phyloP scores from a whole-genome alignment of 139 green algal genomes.

The Chlorella sp. region DNA sequence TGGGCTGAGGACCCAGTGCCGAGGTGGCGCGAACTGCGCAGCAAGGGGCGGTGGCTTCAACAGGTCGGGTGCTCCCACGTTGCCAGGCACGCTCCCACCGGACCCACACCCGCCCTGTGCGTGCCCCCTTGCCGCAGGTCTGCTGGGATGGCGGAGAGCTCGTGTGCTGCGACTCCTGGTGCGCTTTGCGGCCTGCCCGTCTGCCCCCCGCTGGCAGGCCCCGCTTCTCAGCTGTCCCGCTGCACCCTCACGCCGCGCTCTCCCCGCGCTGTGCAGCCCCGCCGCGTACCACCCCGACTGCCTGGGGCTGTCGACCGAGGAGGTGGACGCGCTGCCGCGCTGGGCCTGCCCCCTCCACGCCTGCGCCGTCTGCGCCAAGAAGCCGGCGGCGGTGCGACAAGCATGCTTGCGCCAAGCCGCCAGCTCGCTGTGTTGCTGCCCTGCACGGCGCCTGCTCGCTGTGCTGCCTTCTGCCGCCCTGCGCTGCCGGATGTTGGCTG shows the following conservation, averaged over 20 bases:
- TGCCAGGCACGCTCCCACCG: background rate
- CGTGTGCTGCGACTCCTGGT: slow-evolving; percentile 67
- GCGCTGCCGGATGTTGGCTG: background rate
- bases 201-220: no score
- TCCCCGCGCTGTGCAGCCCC: no score
- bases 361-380: slow-evolving; percentile 50
- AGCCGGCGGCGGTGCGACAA: slow-evolving; percentile 5
- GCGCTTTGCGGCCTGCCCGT: no score
- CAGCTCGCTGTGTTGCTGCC: no score
- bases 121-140: slow-evolving; percentile 39
- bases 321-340: background rate
- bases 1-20: background rate
- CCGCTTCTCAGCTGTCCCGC: no score
- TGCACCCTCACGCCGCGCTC: no score
- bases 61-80: background rate
- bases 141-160: slow-evolving; percentile 76
- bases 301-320: slow-evolving; percentile 41
- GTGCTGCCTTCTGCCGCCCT: no score
- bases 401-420: background rate
- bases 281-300: slow-evolving; percentile 61
- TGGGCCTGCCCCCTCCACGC: slow-evolving; percentile 61
- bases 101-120: background rate
- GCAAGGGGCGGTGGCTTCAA: background rate
- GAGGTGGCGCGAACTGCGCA: no score
- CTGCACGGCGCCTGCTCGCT: no score